Percentiles rank a stretch among this genome's conserved stretches.
phyloP scores from a whole-genome alignment of 306 rosid genomes.

The Fragaria iinumae region DNA sequence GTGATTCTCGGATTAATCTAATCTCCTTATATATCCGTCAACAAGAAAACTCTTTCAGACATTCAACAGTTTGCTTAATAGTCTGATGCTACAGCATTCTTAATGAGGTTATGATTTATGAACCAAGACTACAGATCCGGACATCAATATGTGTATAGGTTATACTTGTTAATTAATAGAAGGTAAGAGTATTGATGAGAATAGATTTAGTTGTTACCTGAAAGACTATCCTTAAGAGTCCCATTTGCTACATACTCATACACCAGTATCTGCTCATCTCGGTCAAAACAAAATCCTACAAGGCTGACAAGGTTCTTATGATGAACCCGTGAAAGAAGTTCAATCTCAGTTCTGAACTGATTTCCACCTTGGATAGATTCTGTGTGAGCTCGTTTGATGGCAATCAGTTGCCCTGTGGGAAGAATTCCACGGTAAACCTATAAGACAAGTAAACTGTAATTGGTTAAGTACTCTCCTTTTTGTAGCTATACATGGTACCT shows the following conservation, averaged over 20 bases:
- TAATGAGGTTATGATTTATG: background rate
- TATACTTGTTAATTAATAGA: background rate
- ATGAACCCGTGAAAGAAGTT: conserved; percentile 69
- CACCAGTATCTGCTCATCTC: conserved; percentile 70
- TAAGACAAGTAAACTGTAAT: background rate
- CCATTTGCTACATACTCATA: conserved; percentile 75
- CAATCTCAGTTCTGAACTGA: conserved; percentile 71
- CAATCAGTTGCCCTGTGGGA: conserved; percentile 47
- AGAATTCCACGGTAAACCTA: conserved; percentile 59
- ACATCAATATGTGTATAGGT: conserved; percentile 20
- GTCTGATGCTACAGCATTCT: conserved; percentile 27
- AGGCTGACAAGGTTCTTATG: conserved; percentile 65
- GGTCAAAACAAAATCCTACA: conserved; percentile 60
- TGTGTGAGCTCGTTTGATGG: conserved; percentile 54
- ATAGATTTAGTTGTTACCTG: conserved; percentile 44
- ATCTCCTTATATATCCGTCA: background rate
- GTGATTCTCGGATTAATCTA: background rate
- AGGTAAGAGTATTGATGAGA: background rate
- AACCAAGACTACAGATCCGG: conserved; percentile 35
- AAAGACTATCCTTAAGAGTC: conserved; percentile 55
- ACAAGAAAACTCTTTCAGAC: background rate
- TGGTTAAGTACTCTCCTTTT: background rate
- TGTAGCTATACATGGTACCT: background rate
- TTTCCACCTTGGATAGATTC: conserved; percentile 57
- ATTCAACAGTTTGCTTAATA: background rate